Conservation (phyloP, 106 monocot species). For the Phalaenopsis aphrodite region DNA sequence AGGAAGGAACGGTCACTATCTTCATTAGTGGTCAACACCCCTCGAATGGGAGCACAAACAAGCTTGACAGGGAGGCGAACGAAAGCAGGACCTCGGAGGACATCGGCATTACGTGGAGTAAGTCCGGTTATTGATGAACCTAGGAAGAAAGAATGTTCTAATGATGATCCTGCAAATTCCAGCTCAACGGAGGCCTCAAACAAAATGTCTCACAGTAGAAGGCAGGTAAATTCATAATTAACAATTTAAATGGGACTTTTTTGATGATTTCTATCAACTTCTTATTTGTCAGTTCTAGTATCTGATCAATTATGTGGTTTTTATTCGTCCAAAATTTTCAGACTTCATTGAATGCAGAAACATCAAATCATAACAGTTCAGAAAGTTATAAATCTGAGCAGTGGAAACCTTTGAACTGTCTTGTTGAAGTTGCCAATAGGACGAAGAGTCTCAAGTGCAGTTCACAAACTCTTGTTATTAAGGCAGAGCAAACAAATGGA, state of each 20-base stretch:
- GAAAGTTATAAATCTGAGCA: constrained; percentile 53
- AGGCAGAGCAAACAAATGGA: constrained; percentile 34
- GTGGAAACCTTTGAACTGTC: constrained; percentile 81
- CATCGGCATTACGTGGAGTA: constrained; percentile 25
- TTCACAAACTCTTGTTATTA: constrained; percentile 31
- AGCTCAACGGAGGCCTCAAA: constrained; percentile 28
- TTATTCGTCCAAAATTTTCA: constrained; percentile 15
- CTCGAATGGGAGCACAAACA: constrained; percentile 45
- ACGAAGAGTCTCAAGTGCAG: constrained; percentile 47
- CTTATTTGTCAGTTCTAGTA: neutral
- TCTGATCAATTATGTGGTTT: neutral
- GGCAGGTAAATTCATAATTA: constrained; percentile 41
- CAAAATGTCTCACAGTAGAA: constrained; percentile 38
- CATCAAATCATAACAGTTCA: constrained; percentile 25
- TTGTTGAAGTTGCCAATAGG: constrained; percentile 78
- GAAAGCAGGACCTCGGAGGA: constrained; percentile 50
- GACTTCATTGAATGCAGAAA: constrained; percentile 39
- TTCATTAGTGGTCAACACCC: constrained; percentile 76
- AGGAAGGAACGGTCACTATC: constrained; percentile 95
- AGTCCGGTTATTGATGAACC: constrained; percentile 27
- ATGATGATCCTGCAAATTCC: constrained; percentile 28
- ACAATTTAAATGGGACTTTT: neutral
- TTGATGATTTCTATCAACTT: neutral
- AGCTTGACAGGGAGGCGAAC: constrained; percentile 78
- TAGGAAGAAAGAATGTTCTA: constrained; percentile 30